These are phyloP conservation scores for Dacryopinax spathularia DNA, from an alignment of 768 basidiomycete species.

Conservation along the genomic window DNA sequence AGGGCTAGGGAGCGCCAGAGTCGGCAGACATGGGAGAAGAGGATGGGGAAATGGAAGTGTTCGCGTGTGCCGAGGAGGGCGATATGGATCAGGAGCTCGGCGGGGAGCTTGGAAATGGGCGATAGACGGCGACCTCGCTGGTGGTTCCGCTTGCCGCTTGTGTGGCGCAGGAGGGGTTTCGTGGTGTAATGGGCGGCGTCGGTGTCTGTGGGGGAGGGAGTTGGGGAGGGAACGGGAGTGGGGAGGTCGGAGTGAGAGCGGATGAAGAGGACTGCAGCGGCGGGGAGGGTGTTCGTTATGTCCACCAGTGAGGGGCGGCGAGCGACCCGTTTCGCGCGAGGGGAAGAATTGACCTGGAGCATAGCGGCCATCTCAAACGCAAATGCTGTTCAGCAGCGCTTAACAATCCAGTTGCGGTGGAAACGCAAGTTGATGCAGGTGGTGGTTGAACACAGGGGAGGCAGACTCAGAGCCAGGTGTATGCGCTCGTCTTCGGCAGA, in stretches of 20 bases:
- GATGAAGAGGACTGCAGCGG: not conserved
- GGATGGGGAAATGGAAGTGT: slow-evolving; percentile 36
- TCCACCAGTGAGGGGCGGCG: not conserved
- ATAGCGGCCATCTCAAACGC: not conserved
- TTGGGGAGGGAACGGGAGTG: too few relatives aligned
- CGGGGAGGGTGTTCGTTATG: not conserved
- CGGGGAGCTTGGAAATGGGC: slow-evolving; percentile 35
- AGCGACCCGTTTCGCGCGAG: not conserved
- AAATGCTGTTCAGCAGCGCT: too few relatives aligned
- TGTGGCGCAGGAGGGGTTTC: not conserved
- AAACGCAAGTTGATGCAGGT: too few relatives aligned
- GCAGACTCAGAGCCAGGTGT: not conserved
- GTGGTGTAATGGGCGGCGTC: not conserved
- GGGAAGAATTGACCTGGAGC: not conserved
- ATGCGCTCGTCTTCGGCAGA: not conserved
- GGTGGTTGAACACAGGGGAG: not conserved
- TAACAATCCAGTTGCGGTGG: too few relatives aligned
- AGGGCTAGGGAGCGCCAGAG: slow-evolving; percentile 44
- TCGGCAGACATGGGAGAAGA: slow-evolving; percentile 39
- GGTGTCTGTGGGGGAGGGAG: too few relatives aligned
- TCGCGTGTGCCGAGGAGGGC: slow-evolving; percentile 21
- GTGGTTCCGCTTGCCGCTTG: not conserved
- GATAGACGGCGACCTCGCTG: not conserved
- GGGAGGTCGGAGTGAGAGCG: not conserved
- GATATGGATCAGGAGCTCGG: slow-evolving; percentile 34